Percentiles rank a stretch among this genome's conserved stretches.
Conservation (phyloP, 2,329 filamentous ascomycete species). For the Ascochyta fabae region DNA sequence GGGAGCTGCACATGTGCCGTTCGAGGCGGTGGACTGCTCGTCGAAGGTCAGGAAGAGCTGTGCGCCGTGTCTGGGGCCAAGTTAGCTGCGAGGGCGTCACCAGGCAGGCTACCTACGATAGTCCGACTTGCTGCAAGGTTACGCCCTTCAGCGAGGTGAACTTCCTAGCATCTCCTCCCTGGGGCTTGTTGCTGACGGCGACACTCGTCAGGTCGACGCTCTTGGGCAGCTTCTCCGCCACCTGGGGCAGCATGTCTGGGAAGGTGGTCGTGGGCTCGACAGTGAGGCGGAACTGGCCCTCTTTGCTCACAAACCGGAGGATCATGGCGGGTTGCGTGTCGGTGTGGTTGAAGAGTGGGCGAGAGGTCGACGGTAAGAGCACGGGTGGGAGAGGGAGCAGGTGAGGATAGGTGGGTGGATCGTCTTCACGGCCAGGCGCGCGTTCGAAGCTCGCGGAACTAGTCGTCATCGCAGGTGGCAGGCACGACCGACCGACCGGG, state of each 20-base stretch:
- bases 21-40: slow-evolving; percentile 60
- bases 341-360: not conserved
- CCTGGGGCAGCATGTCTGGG: slow-evolving; percentile 59
- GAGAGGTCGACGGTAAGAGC: not conserved
- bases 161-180: slow-evolving; percentile 63
- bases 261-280: slow-evolving; percentile 79
- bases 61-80: slow-evolving; percentile 76
- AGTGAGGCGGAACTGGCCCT: slow-evolving; percentile 88
- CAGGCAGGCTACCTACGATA: slow-evolving; percentile 54
- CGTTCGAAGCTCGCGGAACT: slow-evolving; percentile 16
- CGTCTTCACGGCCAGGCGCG: slow-evolving; percentile 3
- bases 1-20: slow-evolving; percentile 53
- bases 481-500: slow-evolving; percentile 16
- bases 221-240: slow-evolving; percentile 66
- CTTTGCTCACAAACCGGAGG: slow-evolving; percentile 84
- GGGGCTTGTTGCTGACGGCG: slow-evolving; percentile 65
- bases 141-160: slow-evolving; percentile 61
- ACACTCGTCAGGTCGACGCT: slow-evolving; percentile 62
- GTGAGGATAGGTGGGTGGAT: slow-evolving; percentile 1
- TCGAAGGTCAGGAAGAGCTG: slow-evolving; percentile 87
- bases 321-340: slow-evolving; percentile 63
- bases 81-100: slow-evolving; percentile 24
- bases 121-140: slow-evolving; percentile 62
- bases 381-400: not conserved
- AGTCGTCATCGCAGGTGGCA: slow-evolving; percentile 9